phyloP scores from a whole-genome alignment of 208 protist species.

The Wallacemonas collosoma region DNA sequence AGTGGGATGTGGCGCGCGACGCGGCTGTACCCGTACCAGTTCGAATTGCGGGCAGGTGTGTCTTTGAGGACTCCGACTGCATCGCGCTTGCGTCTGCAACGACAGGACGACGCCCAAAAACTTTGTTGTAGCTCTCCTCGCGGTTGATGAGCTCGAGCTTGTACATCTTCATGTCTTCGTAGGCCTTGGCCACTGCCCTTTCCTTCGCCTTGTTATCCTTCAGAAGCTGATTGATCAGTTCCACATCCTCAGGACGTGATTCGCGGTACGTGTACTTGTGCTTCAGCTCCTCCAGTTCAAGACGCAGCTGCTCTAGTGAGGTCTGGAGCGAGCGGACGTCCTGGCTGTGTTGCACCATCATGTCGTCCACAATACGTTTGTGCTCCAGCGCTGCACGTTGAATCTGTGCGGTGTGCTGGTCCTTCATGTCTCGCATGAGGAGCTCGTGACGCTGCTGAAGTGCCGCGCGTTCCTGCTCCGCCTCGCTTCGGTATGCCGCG shows the following conservation, averaged over 20 bases:
- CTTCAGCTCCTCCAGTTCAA: conserved; percentile 64
- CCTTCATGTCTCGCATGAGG: conserved; percentile 19
- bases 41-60: conserved; percentile 10
- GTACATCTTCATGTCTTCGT: conserved; percentile 92
- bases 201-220: conserved; percentile 74
- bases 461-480: conserved; percentile 27
- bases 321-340: conserved; percentile 38
- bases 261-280: conserved; percentile 92
- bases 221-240: conserved; percentile 88
- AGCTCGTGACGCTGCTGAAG: conserved; percentile 21
- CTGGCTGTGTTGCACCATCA: conserved; percentile 41
- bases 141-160: conserved; percentile 95
- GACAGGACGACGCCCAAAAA: conserved; percentile 82
- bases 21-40: background rate
- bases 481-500: conserved; percentile 20
- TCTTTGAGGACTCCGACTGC: background rate
- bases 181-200: conserved; percentile 71
- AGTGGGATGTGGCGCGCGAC: conserved; percentile 1
- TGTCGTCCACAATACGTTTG: conserved; percentile 53
- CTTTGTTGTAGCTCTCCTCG: conserved; percentile 95
- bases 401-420: conserved; percentile 33
- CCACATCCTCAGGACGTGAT: conserved; percentile 87
- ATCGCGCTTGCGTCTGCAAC: conserved; percentile 27
- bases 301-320: conserved; percentile 43
- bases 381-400: conserved; percentile 40